Conservation (phyloP, 1,284 basidiomycete species). For the Ceratobasidium sp. region DNA sequence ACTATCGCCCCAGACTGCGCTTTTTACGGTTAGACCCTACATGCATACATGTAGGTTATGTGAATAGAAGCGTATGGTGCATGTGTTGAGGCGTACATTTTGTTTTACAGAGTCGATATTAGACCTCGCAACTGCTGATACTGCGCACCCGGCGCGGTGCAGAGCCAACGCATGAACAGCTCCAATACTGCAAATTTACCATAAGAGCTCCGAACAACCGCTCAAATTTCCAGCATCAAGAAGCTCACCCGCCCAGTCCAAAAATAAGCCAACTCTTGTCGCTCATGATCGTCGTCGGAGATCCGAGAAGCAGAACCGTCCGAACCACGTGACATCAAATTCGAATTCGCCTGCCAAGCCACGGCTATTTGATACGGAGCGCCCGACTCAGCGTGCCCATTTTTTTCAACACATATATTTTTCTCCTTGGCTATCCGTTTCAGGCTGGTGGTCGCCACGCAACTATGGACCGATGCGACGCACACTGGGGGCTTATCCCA, state of each 20-base stretch:
- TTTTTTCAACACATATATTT: neutral
- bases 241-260: slow-evolving; percentile 46
- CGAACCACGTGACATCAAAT: slow-evolving; percentile 21
- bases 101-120: slow-evolving; percentile 38
- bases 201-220: no score
- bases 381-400: no score
- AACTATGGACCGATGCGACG: no score
- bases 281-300: slow-evolving; percentile 15
- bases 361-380: neutral
- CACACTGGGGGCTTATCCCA: no score
- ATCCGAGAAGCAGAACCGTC: neutral
- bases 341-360: neutral
- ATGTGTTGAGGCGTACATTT: slow-evolving; percentile 15
- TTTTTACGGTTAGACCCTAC: slow-evolving; percentile 41
- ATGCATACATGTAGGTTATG: neutral
- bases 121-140: slow-evolving; percentile 45
- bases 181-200: slow-evolving; percentile 33
- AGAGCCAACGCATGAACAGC: slow-evolving; percentile 32
- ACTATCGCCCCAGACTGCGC: slow-evolving; percentile 34
- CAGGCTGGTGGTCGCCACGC: no score
- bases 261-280: slow-evolving; percentile 34
- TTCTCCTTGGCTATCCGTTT: neutral
- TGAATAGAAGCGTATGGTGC: neutral
- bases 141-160: slow-evolving; percentile 24
- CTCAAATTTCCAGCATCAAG: no score